Evolutionary conservation across 768 basidiomycete species (phyloP).

Genomic region (Mycena maculata): DNA sequence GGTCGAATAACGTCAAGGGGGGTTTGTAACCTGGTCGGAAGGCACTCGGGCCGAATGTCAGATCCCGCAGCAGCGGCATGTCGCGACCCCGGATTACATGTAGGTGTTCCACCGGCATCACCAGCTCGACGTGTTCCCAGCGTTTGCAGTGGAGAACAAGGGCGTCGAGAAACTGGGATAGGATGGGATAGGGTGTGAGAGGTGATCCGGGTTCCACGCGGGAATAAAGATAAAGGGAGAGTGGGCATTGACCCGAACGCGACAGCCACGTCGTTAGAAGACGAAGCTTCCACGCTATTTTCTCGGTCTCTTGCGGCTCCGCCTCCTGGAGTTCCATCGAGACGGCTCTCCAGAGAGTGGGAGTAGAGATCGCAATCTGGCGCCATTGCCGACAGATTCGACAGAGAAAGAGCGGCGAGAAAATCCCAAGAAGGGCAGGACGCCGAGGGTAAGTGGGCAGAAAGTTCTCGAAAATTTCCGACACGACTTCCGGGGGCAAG

Average conservation of each 20-base stretch:
- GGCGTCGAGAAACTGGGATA: neutral
- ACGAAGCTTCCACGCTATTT: neutral
- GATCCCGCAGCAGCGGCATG: conserved; percentile 16
- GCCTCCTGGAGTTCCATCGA: neutral
- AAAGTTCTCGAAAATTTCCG: conserved; percentile 6
- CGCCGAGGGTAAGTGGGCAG: conserved; percentile 10
- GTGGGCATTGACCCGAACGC: conserved; percentile 2
- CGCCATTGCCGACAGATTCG: conserved; percentile 16
- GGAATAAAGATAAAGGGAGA: conserved; percentile 2
- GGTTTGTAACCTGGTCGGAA: neutral
- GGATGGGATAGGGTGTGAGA: neutral
- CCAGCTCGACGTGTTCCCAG: conserved; percentile 7
- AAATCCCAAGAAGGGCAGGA: neutral
- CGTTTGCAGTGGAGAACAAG: neutral
- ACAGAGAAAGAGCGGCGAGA: neutral
- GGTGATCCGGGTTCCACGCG: neutral
- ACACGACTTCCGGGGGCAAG: conserved; percentile 11
- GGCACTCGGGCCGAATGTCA: conserved; percentile 1
- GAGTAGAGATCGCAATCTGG: neutral
- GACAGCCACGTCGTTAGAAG: conserved; percentile 4
- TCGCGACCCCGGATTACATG: conserved; percentile 7
- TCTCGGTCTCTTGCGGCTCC: neutral
- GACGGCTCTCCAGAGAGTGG: conserved; percentile 14
- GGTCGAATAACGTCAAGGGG: neutral
- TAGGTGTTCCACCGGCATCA: neutral